Conservation (phyloP, 768 basidiomycete species). For the Boletellus sp. region DNA sequence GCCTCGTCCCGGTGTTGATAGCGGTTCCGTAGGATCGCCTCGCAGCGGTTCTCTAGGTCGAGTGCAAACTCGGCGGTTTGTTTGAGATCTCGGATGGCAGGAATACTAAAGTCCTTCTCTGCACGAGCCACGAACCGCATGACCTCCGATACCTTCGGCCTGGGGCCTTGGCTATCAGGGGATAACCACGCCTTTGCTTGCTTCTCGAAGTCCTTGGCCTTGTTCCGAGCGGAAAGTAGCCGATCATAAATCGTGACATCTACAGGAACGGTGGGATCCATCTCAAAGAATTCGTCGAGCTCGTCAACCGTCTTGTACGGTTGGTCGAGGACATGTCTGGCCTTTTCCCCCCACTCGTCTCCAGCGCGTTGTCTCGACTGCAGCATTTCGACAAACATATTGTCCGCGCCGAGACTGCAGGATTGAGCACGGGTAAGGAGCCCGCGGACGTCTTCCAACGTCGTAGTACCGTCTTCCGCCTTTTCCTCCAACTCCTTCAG, state of each 20-base stretch:
- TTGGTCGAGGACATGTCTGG: slow-evolving; percentile 60
- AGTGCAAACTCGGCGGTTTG: slow-evolving; percentile 71
- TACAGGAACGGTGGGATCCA: slow-evolving; percentile 65
- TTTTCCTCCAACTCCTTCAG: slow-evolving; percentile 71
- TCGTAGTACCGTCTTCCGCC: slow-evolving; percentile 60
- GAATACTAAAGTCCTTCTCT: slow-evolving; percentile 74
- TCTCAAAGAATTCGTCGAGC: slow-evolving; percentile 66
- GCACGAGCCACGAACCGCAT: slow-evolving; percentile 64
- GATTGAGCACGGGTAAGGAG: slow-evolving; percentile 66
- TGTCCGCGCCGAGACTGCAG: slow-evolving; percentile 61
- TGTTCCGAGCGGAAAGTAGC: slow-evolving; percentile 57
- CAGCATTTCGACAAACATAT: slow-evolving; percentile 62
- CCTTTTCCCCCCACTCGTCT: slow-evolving; percentile 72
- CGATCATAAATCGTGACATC: slow-evolving; percentile 63
- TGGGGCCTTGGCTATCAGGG: slow-evolving; percentile 50
- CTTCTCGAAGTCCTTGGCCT: slow-evolving; percentile 77
- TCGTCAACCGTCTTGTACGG: slow-evolving; percentile 73
- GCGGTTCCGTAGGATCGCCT: slow-evolving; percentile 63
- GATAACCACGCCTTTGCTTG: slow-evolving; percentile 69
- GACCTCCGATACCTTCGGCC: slow-evolving; percentile 67
- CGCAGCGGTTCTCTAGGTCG: slow-evolving; percentile 73
- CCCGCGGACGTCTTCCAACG: slow-evolving; percentile 73
- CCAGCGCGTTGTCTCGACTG: slow-evolving; percentile 65
- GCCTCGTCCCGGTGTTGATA: slow-evolving; percentile 53
- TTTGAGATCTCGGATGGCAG: slow-evolving; percentile 61